Evolutionary conservation across 176 grass and related monocot species (phyloP).

Genomic region (Rhynchospora breviuscula): DNA sequence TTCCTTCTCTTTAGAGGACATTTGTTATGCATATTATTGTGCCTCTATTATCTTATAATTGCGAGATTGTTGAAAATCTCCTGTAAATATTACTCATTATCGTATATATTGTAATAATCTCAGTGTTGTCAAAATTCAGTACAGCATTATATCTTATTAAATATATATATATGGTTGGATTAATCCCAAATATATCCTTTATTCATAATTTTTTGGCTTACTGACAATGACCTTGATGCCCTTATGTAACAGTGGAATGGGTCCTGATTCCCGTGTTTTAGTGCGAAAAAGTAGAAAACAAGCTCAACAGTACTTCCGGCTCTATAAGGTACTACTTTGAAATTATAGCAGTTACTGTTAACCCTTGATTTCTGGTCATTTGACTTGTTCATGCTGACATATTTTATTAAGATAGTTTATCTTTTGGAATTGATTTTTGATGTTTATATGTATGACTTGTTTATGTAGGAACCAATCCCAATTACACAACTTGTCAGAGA

Average conservation of each 20-base stretch:
- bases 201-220: neutral
- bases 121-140: conserved; percentile 21
- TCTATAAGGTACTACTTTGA: conserved; percentile 50
- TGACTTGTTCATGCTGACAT: neutral
- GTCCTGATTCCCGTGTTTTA: conserved; percentile 55
- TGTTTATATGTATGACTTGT: neutral
- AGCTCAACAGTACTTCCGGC: conserved; percentile 72
- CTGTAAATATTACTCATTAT: neutral
- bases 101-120: neutral
- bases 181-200: neutral
- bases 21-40: neutral
- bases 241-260: conserved; percentile 73
- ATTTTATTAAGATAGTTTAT: neutral
- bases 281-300: conserved; percentile 60
- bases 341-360: conserved; percentile 2
- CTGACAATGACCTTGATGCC: neutral
- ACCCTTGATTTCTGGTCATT: neutral
- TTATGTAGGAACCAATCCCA: conserved; percentile 68
- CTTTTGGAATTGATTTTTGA: neutral
- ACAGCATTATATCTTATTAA: neutral
- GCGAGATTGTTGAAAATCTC: neutral
- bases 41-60: neutral
- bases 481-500: conserved; percentile 93
- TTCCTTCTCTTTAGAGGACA: neutral
- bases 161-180: neutral